Evolutionary conservation across 495 filamentous ascomycete species (phyloP), one percentile per base, ranked within the genome.

Genomic region (Umbilicaria muhlenbergii): DNA sequence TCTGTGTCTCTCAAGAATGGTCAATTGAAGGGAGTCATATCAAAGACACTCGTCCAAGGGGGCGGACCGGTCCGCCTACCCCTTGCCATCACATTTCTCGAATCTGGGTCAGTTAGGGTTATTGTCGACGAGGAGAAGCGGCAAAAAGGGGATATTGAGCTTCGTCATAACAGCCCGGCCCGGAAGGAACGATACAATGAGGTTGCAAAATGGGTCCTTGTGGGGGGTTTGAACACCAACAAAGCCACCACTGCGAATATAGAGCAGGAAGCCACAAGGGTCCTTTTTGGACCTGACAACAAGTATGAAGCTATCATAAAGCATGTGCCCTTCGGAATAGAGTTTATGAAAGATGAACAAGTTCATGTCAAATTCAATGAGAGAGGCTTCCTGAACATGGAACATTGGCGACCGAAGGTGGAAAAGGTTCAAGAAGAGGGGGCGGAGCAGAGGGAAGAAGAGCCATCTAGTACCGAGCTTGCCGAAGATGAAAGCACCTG

Each of bases 141-240:
- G 43, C 72, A 84, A 62, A 87, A 87, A 54, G 86, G 86, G 36
- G 81, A 92, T 11, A 92, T 96, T 49, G 80, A 84, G 48, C 64
- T 95, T 49, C 73, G 91, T 41, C 83, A 93, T 55, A 73, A 74
- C 39, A 94, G 92, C 60, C 76, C 73, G 53, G 83, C 77, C 15
- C 72, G 83, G 51, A 96, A 96, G 65, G 83, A 95, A 56, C 70
- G 92, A 41, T 96, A 96, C 54, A 86, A 94, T 56, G 91, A 94
- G 57, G 78, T 81, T 15, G 83, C 79, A 47, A 76, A 85, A 45
- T 95, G 84, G 84, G 75, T 79, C 13, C 63, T 98, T 45, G 83
- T 93, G 39, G 87, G 86, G 28, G 84, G 82, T 2, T 63, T 86
- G 44, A 71, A 78, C 18, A 54, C 76, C 14, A 82, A 80, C 63